Conservation (phyloP, 495 filamentous ascomycete genomes). For the Xylaria scruposa region DNA sequence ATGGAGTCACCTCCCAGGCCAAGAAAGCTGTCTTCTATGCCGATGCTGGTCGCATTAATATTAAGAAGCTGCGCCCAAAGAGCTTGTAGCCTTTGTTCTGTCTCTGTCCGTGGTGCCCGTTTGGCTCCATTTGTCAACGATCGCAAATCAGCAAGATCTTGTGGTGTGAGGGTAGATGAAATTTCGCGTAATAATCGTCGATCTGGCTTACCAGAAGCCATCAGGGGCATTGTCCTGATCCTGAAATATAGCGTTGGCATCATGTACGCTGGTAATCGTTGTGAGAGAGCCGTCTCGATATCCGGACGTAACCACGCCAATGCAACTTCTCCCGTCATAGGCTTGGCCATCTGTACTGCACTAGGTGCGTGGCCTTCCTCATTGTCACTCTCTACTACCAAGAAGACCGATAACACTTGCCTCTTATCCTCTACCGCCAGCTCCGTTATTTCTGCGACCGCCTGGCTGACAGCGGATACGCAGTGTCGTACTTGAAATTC, state of each 20-base stretch:
- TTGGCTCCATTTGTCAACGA: too few relatives aligned
- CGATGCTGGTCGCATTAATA: slow-evolving; percentile 40
- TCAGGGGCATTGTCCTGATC: too few relatives aligned
- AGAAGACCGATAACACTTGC: neutral
- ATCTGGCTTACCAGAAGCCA: too few relatives aligned
- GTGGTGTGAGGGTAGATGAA: too few relatives aligned
- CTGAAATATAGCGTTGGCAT: too few relatives aligned
- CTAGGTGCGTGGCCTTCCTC: neutral
- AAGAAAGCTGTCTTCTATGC: slow-evolving; percentile 60
- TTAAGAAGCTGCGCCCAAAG: slow-evolving; percentile 30
- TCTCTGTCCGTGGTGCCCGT: neutral
- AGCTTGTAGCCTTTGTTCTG: slow-evolving; percentile 20
- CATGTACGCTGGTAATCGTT: too few relatives aligned
- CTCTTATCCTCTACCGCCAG: neutral
- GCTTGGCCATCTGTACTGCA: neutral
- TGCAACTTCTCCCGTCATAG: neutral
- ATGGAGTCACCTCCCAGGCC: slow-evolving; percentile 65
- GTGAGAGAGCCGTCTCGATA: neutral
- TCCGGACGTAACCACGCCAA: neutral
- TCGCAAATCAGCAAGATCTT: too few relatives aligned
- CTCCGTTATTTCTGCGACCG: neutral
- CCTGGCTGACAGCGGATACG: neutral
- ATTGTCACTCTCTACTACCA: neutral
- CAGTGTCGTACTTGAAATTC: slow-evolving; percentile 24
- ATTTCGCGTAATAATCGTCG: too few relatives aligned